Conservation (phyloP, 768 basidiomycete genomes). For the Artomyces pyxidatus region DNA sequence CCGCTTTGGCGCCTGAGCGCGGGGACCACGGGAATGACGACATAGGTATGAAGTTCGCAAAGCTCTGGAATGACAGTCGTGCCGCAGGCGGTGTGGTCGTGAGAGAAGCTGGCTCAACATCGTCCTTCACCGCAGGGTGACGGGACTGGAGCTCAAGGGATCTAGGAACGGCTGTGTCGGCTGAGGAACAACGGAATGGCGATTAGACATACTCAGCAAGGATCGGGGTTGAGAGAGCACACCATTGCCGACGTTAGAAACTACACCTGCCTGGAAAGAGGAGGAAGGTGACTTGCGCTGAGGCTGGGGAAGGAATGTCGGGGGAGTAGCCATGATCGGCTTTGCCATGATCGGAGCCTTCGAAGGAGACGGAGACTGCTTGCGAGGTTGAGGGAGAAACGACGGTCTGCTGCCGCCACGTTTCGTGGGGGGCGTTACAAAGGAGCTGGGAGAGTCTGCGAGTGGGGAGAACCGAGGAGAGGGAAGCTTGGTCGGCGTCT, state of each 20-base stretch:
- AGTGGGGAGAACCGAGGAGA: slow-evolving; percentile 23
- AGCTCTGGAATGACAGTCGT: slow-evolving; percentile 49
- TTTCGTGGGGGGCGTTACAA: slow-evolving; percentile 46
- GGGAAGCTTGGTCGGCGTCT: slow-evolving; percentile 20
- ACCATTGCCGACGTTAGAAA: not conserved
- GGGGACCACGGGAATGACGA: slow-evolving; percentile 38
- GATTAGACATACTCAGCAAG: slow-evolving; percentile 1
- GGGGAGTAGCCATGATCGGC: slow-evolving; percentile 23
- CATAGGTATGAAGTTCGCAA: slow-evolving; percentile 52
- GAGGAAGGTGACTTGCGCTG: not conserved
- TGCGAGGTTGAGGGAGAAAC: slow-evolving; percentile 54
- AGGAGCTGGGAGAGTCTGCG: slow-evolving; percentile 28
- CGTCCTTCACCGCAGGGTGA: not conserved
- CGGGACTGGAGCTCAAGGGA: not conserved
- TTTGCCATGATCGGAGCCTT: slow-evolving; percentile 29
- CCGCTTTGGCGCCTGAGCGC: slow-evolving; percentile 8
- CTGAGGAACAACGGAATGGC: not conserved
- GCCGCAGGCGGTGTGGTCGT: slow-evolving; percentile 44
- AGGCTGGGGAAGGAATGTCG: slow-evolving; percentile 26
- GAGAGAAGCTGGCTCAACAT: slow-evolving; percentile 6
- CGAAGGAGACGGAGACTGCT: slow-evolving; percentile 4
- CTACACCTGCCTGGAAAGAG: not conserved
- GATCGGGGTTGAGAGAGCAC: not conserved
- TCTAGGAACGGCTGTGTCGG: not conserved
- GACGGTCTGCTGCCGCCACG: slow-evolving; percentile 40